These are phyloP conservation scores for Senna tora DNA, from an alignment of 306 rosid species.

Conservation along the genomic window DNA sequence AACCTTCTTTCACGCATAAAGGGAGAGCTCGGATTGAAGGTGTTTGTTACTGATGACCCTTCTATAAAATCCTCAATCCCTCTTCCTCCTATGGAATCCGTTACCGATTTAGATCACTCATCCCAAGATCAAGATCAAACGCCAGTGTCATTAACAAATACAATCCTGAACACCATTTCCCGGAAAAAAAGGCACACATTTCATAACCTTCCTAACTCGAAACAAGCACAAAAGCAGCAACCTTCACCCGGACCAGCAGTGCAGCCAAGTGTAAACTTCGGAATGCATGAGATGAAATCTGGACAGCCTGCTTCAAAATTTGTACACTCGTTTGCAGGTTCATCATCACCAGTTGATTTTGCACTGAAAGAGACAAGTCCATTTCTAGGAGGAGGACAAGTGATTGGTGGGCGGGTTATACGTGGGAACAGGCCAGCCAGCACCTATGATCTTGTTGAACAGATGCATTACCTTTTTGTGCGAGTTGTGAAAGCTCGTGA, in stretches of 20 bases:
- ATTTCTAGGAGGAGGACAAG: slow-evolving; percentile 81
- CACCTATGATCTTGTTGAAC: slow-evolving; percentile 88
- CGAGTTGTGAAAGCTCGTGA: slow-evolving; percentile 93
- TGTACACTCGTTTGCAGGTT: slow-evolving; percentile 48
- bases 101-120: slow-evolving; percentile 32
- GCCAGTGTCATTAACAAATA: slow-evolving; percentile 39
- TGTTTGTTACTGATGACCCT: slow-evolving; percentile 75
- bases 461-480: slow-evolving; percentile 75
- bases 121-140: slow-evolving; percentile 43
- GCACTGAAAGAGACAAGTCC: slow-evolving; percentile 82
- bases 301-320: slow-evolving; percentile 48
- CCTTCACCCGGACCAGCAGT: slow-evolving; percentile 31
- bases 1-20: slow-evolving; percentile 59
- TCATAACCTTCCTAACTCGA: slow-evolving; percentile 59
- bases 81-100: slow-evolving; percentile 69
- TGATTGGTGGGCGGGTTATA: slow-evolving; percentile 70
- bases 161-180: slow-evolving; percentile 46
- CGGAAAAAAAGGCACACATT: slow-evolving; percentile 62
- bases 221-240: slow-evolving; percentile 41
- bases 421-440: slow-evolving; percentile 50
- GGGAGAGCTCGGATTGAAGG: slow-evolving; percentile 96
- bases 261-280: slow-evolving; percentile 50
- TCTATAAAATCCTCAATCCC: slow-evolving; percentile 68
- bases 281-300: slow-evolving; percentile 68
- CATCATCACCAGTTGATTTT: slow-evolving; percentile 58